Evolutionary conservation across 2,329 filamentous ascomycete species (phyloP).

Genomic region (Fusarium camptoceras): DNA sequence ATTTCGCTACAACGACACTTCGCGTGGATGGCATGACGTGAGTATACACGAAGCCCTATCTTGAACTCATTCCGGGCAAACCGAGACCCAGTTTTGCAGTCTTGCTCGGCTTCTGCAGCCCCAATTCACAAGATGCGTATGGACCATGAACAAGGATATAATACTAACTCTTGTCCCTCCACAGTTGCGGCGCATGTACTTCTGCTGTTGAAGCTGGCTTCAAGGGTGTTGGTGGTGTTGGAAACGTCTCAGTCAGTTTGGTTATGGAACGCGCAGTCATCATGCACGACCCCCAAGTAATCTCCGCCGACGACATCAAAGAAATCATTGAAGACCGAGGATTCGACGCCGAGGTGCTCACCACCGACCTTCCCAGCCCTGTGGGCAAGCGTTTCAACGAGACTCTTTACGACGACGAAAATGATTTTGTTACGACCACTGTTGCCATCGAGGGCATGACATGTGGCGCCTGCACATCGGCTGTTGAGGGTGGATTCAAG

Average conservation of each 20-base stretch:
- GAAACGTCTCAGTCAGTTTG: constrained; percentile 89
- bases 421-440: constrained; percentile 73
- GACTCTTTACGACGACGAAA: constrained; percentile 54
- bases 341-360: constrained; percentile 91
- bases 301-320: constrained; percentile 80
- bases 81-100: constrained; percentile 27
- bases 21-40: constrained; percentile 89
- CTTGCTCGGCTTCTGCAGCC: constrained; percentile 9
- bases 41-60: constrained; percentile 50
- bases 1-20: constrained; percentile 90
- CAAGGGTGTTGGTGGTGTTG: constrained; percentile 82
- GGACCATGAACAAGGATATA: constrained; percentile 21
- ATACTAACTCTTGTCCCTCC: constrained; percentile 52
- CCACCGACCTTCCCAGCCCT: constrained; percentile 77
- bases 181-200: constrained; percentile 90
- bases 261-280: constrained; percentile 97
- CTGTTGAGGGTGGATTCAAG: constrained; percentile 83
- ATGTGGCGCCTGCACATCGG: constrained; percentile 88
- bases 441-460: constrained; percentile 89
- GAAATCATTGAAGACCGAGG: constrained; percentile 92
- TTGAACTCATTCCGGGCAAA: constrained; percentile 23
- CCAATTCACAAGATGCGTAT: neutral
- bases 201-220: constrained; percentile 95
- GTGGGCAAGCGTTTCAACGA: constrained; percentile 55
- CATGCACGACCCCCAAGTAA: constrained; percentile 81